A percentile compares a stretch with the other conserved stretches of the same genome.
These are phyloP conservation scores for Termitomyces sp. DNA, from an alignment of 768 basidiomycete genomes.

Conservation along the genomic window DNA sequence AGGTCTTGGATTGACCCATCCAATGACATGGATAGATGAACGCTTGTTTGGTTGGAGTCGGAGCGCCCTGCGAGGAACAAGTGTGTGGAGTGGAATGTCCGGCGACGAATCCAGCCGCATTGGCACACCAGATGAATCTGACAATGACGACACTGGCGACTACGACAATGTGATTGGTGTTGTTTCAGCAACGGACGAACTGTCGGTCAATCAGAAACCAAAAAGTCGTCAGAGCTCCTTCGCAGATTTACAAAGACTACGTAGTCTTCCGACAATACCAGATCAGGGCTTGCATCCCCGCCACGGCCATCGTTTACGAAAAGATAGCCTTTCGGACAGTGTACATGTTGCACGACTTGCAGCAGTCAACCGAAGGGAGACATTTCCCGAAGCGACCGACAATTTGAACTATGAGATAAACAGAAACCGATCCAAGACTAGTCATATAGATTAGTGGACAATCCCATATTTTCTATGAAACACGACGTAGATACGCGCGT, in stretches of 20 bases:
- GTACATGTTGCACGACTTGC: slow-evolving; percentile 63
- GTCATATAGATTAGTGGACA: slow-evolving; percentile 14
- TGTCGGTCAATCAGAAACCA: slow-evolving; percentile 31
- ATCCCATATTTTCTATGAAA: not conserved
- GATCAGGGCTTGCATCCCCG: slow-evolving; percentile 41
- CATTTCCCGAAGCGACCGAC: slow-evolving; percentile 60
- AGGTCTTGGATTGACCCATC: slow-evolving; percentile 80
- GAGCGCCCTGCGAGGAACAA: slow-evolving; percentile 73
- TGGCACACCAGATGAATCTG: slow-evolving; percentile 70
- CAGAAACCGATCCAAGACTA: slow-evolving; percentile 25
- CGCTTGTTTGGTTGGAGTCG: slow-evolving; percentile 89
- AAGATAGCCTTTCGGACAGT: slow-evolving; percentile 58
- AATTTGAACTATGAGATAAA: slow-evolving; percentile 62
- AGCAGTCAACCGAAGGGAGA: slow-evolving; percentile 47
- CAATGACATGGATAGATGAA: slow-evolving; percentile 95
- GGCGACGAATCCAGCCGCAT: slow-evolving; percentile 58
- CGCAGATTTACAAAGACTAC: slow-evolving; percentile 75
- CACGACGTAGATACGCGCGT: not conserved
- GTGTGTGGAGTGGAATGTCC: slow-evolving; percentile 69
- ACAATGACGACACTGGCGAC: slow-evolving; percentile 86
- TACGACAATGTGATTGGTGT: slow-evolving; percentile 84
- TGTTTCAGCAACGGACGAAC: slow-evolving; percentile 48
- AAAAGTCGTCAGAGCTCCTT: slow-evolving; percentile 70
- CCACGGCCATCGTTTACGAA: slow-evolving; percentile 45
- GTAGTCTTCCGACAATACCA: slow-evolving; percentile 23